Evolutionary conservation across 495 filamentous ascomycete genomes (phyloP).

Genomic region (Astrothelium macrocarpum): DNA sequence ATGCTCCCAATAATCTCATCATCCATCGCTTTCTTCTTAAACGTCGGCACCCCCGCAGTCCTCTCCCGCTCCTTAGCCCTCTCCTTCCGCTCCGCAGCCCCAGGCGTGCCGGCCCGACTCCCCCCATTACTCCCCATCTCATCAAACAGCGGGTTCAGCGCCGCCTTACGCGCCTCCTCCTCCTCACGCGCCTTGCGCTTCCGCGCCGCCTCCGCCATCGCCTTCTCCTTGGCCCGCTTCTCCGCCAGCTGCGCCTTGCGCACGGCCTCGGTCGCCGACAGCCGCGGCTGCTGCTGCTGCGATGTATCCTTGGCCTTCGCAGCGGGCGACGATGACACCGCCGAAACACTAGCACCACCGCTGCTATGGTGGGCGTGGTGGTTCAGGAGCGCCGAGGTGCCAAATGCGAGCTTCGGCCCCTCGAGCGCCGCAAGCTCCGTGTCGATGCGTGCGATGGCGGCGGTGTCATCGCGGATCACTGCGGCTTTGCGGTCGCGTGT

Average conservation of each 20-base stretch:
- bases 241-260: conserved; percentile 79
- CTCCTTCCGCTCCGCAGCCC: conserved; percentile 18
- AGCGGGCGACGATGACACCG: too few relatives aligned
- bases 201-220: conserved; percentile 20
- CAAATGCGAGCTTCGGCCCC: conserved; percentile 59
- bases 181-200: conserved; percentile 24
- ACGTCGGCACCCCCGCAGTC: conserved; percentile 27
- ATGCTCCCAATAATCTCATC: conserved; percentile 34
- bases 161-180: conserved; percentile 15
- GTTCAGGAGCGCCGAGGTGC: conserved; percentile 36
- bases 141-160: conserved; percentile 19
- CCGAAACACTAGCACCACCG: too few relatives aligned
- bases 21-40: conserved; percentile 29
- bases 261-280: conserved; percentile 64
- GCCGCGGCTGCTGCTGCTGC: conserved; percentile 71
- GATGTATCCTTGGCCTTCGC: too few relatives aligned
- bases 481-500: conserved; percentile 56
- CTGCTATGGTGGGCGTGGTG: too few relatives aligned
- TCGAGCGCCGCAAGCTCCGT: conserved; percentile 59
- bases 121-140: conserved; percentile 31
- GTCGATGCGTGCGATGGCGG: conserved; percentile 49
- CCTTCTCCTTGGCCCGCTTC: conserved; percentile 34
- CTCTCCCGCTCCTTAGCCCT: conserved; percentile 19
- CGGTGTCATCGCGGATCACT: conserved; percentile 50
- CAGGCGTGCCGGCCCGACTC: conserved; percentile 21